Evolutionary conservation across 352 stramenopile species (phyloP), one percentile per base, ranked within the genome.

Genomic region (Globisporangium yorkense): DNA sequence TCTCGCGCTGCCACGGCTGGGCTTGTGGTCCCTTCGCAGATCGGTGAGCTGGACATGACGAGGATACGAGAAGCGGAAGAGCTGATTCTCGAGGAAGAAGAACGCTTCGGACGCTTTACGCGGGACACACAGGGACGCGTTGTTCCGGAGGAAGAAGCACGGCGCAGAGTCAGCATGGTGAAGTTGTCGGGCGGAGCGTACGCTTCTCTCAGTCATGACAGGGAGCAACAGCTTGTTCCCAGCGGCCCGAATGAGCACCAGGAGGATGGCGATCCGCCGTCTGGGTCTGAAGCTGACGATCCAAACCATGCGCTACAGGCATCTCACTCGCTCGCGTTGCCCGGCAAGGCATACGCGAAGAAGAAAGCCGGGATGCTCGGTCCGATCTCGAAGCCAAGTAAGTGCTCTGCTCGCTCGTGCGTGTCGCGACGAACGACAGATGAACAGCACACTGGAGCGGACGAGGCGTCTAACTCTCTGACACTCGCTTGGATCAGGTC

Each of bases 21-120:
- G 12, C 65, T 67, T 0, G 54, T 75, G 1, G 21, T 74, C 18
- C 79, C 87, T 0, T 92, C 75, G 4, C 77, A 89, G 41, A 88
- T 96, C 51, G 87, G 83, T 16, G 82, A 97, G 57, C 58, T 90
- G 2, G 88, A 97, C 49, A 88, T 97, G 80, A 47, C 74, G 21
- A 74, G 88, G 1, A 80, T 97, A 54, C 71, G 72, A 24, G 74
- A 84, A 21, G 86, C 80, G 6, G 87, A 95, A 54, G 44, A 54
- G 6, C 41, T 93, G 0, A 51, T 96, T 3, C 41, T 96, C 1
- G 57, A 79, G 10, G 89, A 96, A 63, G 87, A 97, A 67, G 63
- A 62, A 18, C 52, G 65, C 3, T 81, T 75, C 56, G 85, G 85
- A 2, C 68, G 72, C 1, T 92, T 86, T 35, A 75, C 83, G 18